Conservation (phyloP, 2,329 filamentous ascomycete species). For the Helotiales sp. region DNA sequence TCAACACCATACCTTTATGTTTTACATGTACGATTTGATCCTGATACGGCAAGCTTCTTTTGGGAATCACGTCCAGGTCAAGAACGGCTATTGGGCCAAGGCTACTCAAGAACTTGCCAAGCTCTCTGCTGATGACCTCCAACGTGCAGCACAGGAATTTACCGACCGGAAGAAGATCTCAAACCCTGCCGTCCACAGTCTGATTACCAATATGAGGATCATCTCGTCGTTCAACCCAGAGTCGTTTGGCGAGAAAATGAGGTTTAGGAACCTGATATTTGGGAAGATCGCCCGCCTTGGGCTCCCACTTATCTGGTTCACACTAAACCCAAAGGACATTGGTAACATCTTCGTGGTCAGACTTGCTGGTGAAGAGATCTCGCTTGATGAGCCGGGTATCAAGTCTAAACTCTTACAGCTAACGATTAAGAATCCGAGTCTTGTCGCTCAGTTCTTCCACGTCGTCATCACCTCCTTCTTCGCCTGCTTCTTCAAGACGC, state of each 20-base stretch:
- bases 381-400: background rate
- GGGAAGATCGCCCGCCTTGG: conserved; percentile 18
- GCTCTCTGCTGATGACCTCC: background rate
- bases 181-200: conserved; percentile 23
- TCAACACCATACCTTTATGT: conserved; percentile 24
- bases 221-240: conserved; percentile 26
- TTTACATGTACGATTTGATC: conserved; percentile 26
- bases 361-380: background rate
- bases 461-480: background rate
- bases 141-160: conserved; percentile 17
- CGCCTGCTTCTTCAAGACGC: background rate
- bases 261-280: conserved; percentile 20
- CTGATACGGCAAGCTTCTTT: conserved; percentile 22
- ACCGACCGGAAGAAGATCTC: conserved; percentile 22
- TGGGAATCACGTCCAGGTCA: conserved; percentile 11
- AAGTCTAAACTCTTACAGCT: background rate
- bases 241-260: conserved; percentile 24
- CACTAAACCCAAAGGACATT: conserved; percentile 22
- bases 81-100: background rate
- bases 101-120: background rate
- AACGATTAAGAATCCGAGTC: background rate
- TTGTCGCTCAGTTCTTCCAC: background rate
- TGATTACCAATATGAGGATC: conserved; percentile 28
- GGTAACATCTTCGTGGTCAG: background rate
- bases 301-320: conserved; percentile 23